Evolutionary conservation across 2,329 filamentous ascomycete genomes (phyloP).

Genomic region (Phyllosticta capitalensis): DNA sequence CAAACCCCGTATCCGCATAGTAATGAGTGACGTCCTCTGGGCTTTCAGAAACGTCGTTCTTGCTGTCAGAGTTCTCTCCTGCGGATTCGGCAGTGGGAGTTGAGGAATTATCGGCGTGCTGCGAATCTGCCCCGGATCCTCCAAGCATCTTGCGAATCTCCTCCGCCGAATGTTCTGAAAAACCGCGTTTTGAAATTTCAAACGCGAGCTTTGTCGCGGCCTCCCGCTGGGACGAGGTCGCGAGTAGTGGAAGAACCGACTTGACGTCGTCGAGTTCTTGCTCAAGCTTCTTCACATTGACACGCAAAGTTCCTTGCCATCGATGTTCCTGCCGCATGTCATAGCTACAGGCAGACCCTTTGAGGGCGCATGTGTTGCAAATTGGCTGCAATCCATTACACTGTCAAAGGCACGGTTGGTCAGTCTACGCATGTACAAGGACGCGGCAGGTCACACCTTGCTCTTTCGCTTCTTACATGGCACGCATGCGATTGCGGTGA

Average conservation of each 20-base stretch:
- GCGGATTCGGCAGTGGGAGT: neutral
- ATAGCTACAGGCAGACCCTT: slow-evolving; percentile 28
- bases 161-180: slow-evolving; percentile 28
- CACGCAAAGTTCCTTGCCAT: slow-evolving; percentile 28
- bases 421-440: slow-evolving; percentile 3
- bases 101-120: neutral
- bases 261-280: slow-evolving; percentile 32
- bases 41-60: neutral
- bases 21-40: neutral
- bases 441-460: slow-evolving; percentile 19
- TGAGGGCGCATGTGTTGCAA: slow-evolving; percentile 31
- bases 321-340: slow-evolving; percentile 31
- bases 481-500: slow-evolving; percentile 31
- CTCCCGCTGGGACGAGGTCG: slow-evolving; percentile 25
- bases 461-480: slow-evolving; percentile 31
- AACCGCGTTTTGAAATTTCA: slow-evolving; percentile 29
- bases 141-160: slow-evolving; percentile 29
- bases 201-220: slow-evolving; percentile 26
- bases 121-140: slow-evolving; percentile 11
- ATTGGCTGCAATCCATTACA: slow-evolving; percentile 30
- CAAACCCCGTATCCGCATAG: slow-evolving; percentile 2
- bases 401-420: slow-evolving; percentile 14
- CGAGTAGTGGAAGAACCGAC: slow-evolving; percentile 26
- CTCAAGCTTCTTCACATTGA: slow-evolving; percentile 27
- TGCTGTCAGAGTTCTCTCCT: neutral